Evolutionary conservation across 495 filamentous ascomycete genomes (phyloP).

Genomic region (Baudoinia panamericana): DNA sequence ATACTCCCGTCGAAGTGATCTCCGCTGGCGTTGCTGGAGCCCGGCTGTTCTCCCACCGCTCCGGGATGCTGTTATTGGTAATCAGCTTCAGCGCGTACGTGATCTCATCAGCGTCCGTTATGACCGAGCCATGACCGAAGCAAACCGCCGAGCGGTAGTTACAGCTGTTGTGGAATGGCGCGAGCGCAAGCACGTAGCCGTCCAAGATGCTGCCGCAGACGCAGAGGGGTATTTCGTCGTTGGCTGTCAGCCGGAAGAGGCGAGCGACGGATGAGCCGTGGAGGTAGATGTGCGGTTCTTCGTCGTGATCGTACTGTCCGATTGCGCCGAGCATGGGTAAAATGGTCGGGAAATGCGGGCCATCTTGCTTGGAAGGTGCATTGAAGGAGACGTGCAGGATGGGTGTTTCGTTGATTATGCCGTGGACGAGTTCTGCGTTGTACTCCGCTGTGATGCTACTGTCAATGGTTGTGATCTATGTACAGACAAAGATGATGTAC

Average conservation of each 20-base stretch:
- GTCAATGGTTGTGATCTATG: background rate
- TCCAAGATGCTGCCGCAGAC: slow-evolving; percentile 57
- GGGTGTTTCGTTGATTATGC: slow-evolving; percentile 61
- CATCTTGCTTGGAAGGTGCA: slow-evolving; percentile 25
- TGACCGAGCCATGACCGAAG: slow-evolving; percentile 56
- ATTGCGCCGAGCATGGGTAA: slow-evolving; percentile 85
- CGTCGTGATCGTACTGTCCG: slow-evolving; percentile 56
- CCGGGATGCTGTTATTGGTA: slow-evolving; percentile 57
- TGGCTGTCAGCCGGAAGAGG: slow-evolving; percentile 52
- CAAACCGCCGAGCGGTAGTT: slow-evolving; percentile 80
- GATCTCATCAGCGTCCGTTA: slow-evolving; percentile 45
- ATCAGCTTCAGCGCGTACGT: slow-evolving; percentile 72
- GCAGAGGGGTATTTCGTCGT: slow-evolving; percentile 45
- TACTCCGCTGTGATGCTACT: slow-evolving; percentile 46
- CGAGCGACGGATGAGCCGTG: slow-evolving; percentile 79
- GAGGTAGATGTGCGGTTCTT: slow-evolving; percentile 53
- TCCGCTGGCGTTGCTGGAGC: slow-evolving; percentile 53
- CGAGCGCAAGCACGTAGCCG: slow-evolving; percentile 62
- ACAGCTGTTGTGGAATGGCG: slow-evolving; percentile 68
- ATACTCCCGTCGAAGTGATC: slow-evolving; percentile 61
- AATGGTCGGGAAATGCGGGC: slow-evolving; percentile 56
- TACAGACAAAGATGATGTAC: background rate
- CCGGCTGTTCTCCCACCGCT: slow-evolving; percentile 57
- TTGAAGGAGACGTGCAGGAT: slow-evolving; percentile 80
- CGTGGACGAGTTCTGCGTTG: slow-evolving; percentile 61